A percentile compares a stretch with the other conserved stretches of the same genome.
Conservation (phyloP, 2,329 filamentous ascomycete species). For the Sporothrix euskadiensis region DNA sequence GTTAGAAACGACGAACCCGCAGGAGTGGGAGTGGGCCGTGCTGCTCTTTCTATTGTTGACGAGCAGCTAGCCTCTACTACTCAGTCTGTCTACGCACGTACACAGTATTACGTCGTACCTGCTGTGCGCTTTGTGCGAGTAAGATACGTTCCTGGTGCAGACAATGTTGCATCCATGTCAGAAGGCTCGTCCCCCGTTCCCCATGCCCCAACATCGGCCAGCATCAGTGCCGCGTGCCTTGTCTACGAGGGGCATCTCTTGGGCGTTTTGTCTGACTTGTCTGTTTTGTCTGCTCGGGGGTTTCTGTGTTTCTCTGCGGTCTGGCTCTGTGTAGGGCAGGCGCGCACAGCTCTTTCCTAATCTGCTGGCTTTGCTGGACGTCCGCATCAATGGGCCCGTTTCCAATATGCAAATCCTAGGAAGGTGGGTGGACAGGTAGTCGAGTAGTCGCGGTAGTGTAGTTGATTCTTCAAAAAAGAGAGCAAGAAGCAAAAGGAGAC, state of each 20-base stretch:
- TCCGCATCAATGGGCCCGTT: neutral
- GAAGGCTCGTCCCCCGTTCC: conserved; percentile 5
- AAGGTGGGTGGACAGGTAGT: neutral
- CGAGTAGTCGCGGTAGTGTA: neutral
- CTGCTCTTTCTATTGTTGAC: neutral
- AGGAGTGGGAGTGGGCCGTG: neutral
- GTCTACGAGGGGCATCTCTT: neutral
- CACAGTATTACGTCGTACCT: neutral
- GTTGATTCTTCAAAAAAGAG: neutral
- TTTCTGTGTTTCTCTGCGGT: neutral
- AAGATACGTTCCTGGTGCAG: conserved; percentile 18
- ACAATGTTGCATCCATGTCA: conserved; percentile 23
- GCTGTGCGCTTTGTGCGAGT: neutral
- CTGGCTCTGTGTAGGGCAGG: conserved; percentile 15
- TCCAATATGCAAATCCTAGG: conserved; percentile 15
- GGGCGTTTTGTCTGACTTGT: neutral
- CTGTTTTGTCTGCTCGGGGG: neutral
- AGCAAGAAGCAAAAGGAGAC: neutral
- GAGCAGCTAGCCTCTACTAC: neutral
- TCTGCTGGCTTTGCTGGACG: conserved; percentile 8
- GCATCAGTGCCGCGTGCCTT: conserved; percentile 15
- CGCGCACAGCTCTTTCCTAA: conserved; percentile 1
- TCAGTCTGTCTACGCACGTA: neutral
- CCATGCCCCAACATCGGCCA: neutral
- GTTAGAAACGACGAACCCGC: neutral